Evolutionary conservation across 345 rosid species (phyloP), one percentile per base, ranked within the genome.

Genomic region (Eucalyptus cloeziana): DNA sequence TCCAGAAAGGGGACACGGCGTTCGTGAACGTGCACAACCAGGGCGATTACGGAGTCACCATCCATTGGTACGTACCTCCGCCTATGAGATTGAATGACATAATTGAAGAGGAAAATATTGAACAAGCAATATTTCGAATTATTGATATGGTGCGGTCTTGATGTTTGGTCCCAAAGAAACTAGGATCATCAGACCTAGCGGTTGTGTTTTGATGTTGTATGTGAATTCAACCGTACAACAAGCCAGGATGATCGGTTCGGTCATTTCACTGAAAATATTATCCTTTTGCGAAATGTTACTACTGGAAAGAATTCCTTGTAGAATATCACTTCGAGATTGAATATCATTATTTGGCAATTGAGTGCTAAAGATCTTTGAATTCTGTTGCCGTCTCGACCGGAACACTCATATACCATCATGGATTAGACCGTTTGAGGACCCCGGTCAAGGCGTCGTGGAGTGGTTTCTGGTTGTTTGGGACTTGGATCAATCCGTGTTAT

Each of bases 1-100:
- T 89, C 79, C 89, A 56, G 24, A 79, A 76, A 54, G 90, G 90
- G 13, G 90, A 89, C 43, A 89, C 90, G 11, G 87, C 40, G 33
- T 89, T 64, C 47, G 79, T 87, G 80, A 89, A 87, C 17, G 62
- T 87, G 56, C 76, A 89, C 2, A 89, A 89, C 58, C 86, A 89
- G 50, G 90, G 87, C 14, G 13, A 56, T 10, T 87, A 89, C 25
- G 89, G 56, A 12, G 5, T 89, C 24, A 86, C 90, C 86, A 79
- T 89, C 51, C 90, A 89, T 56, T 89, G 90, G 90, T 89, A 86
- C 14, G 30, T 19, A 6, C 83, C 45, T 37, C 43, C 83, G 13
- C 50, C 76, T 83, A 40, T 40, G 40, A 40, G 40, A 40, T 40
- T 40, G 40, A 40, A 7, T 31, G 9, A 56, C 17, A 31, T n/a